Conservation (phyloP, 2,329 filamentous ascomycete species). For the Fusarium sp. region DNA sequence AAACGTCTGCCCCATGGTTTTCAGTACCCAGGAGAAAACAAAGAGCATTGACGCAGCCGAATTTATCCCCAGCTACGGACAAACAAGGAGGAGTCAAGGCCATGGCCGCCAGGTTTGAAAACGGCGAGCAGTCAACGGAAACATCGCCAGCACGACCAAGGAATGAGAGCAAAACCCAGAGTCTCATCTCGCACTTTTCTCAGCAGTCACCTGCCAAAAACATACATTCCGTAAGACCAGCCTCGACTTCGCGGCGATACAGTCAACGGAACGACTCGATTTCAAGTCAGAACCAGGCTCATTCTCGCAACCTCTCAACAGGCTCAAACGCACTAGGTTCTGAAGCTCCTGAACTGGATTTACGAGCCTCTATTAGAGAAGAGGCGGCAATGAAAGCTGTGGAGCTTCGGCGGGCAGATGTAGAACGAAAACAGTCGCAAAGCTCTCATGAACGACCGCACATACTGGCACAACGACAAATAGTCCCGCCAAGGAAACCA, state of each 20-base stretch:
- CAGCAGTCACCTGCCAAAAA: slow-evolving; percentile 23
- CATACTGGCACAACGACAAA: slow-evolving; percentile 11
- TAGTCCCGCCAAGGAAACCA: slow-evolving; percentile 19
- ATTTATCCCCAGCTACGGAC: slow-evolving; percentile 32
- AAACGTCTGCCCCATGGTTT: slow-evolving; percentile 5
- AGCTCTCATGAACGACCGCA: background rate
- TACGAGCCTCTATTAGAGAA: slow-evolving; percentile 34
- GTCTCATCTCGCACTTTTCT: slow-evolving; percentile 37
- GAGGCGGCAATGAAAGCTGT: slow-evolving; percentile 30
- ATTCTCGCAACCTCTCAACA: slow-evolving; percentile 11
- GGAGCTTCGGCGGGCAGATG: slow-evolving; percentile 24
- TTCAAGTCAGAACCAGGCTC: slow-evolving; percentile 11
- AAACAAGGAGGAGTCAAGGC: slow-evolving; percentile 56
- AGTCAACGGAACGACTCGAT: slow-evolving; percentile 9
- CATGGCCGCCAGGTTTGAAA: slow-evolving; percentile 65
- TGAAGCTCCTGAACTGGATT: slow-evolving; percentile 4
- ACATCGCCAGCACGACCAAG: slow-evolving; percentile 2
- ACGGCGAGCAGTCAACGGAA: slow-evolving; percentile 26
- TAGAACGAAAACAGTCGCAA: background rate
- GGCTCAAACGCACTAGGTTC: background rate
- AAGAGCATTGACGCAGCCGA: slow-evolving; percentile 20
- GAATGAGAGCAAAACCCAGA: slow-evolving; percentile 35
- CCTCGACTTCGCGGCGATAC: slow-evolving; percentile 18
- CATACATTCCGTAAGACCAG: slow-evolving; percentile 17
- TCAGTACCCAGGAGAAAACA: slow-evolving; percentile 24